Evolutionary conservation across 345 rosid species (phyloP).

Genomic region (Carallia pectinifolia): DNA sequence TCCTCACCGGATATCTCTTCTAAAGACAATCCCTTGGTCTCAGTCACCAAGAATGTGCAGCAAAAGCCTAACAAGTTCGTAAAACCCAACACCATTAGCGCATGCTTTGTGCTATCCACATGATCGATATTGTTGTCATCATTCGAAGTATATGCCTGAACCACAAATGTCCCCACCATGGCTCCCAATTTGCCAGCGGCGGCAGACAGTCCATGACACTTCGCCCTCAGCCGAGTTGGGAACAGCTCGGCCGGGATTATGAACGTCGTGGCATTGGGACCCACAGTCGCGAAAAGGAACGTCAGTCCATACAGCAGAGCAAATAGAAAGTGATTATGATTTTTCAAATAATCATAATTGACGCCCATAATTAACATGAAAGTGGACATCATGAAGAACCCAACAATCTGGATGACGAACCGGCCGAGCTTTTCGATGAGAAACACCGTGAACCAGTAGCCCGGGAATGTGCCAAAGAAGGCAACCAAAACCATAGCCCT

Average conservation of each 20-base stretch:
- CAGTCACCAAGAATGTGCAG: slow-evolving; percentile 23
- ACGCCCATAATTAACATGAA: slow-evolving; percentile 48
- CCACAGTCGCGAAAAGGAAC: slow-evolving; percentile 61
- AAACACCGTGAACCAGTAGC: slow-evolving; percentile 56
- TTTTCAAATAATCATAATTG: slow-evolving; percentile 32
- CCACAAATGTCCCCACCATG: slow-evolving; percentile 47
- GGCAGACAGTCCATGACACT: slow-evolving; percentile 55
- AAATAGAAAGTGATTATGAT: slow-evolving; percentile 26
- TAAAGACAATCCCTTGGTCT: slow-evolving; percentile 46
- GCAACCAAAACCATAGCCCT: slow-evolving; percentile 52
- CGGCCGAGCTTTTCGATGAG: slow-evolving; percentile 52
- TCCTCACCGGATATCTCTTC: not conserved
- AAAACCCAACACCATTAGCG: slow-evolving; percentile 43
- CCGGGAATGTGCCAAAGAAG: slow-evolving; percentile 50
- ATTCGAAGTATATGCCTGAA: slow-evolving; percentile 35
- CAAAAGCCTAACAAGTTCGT: slow-evolving; percentile 49
- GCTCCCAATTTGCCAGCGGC: slow-evolving; percentile 64
- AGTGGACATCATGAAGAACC: slow-evolving; percentile 59
- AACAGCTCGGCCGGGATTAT: slow-evolving; percentile 58
- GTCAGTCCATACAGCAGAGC: slow-evolving; percentile 41
- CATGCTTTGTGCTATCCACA: slow-evolving; percentile 8
- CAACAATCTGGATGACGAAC: slow-evolving; percentile 42
- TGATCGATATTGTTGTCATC: not conserved
- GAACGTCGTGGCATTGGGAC: slow-evolving; percentile 58
- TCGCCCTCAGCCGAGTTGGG: slow-evolving; percentile 49